phyloP scores from a whole-genome alignment of 2,329 filamentous ascomycete genomes.

The Drechslera avenae region DNA sequence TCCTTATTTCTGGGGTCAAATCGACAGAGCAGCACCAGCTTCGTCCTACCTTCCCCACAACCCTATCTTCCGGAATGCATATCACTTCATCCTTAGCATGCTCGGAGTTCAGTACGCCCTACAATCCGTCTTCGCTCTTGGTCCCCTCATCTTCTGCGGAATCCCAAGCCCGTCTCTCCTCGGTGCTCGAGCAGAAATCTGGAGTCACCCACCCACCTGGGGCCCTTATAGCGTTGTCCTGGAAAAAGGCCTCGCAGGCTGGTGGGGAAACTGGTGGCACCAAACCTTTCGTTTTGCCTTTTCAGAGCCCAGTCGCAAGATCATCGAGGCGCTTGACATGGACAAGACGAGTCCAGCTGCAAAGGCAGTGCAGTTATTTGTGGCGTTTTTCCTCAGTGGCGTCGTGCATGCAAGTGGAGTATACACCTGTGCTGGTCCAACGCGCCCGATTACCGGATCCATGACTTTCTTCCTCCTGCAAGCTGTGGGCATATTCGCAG shows the following conservation, averaged over 20 bases:
- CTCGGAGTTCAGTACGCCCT: slow-evolving; percentile 65
- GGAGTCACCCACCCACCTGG: slow-evolving; percentile 66
- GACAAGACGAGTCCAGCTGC: slow-evolving; percentile 44
- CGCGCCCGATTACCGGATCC: slow-evolving; percentile 56
- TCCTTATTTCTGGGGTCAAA: slow-evolving; percentile 72
- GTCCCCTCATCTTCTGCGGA: slow-evolving; percentile 65
- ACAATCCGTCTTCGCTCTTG: slow-evolving; percentile 63
- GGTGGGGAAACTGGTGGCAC: slow-evolving; percentile 90
- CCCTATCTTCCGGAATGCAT: slow-evolving; percentile 56
- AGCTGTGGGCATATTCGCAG: slow-evolving; percentile 66
- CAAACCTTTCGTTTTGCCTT: slow-evolving; percentile 83
- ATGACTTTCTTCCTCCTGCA: slow-evolving; percentile 76
- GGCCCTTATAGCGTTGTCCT: slow-evolving; percentile 61
- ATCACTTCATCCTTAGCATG: slow-evolving; percentile 63
- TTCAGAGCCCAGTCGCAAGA: slow-evolving; percentile 60
- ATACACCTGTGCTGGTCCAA: slow-evolving; percentile 63
- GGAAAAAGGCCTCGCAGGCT: slow-evolving; percentile 74
- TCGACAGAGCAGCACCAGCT: slow-evolving; percentile 49
- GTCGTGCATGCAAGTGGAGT: slow-evolving; percentile 74
- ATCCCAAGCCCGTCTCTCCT: slow-evolving; percentile 63
- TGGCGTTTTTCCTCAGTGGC: slow-evolving; percentile 70
- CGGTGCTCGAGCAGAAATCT: slow-evolving; percentile 64
- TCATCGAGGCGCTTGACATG: slow-evolving; percentile 45
- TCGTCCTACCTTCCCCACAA: slow-evolving; percentile 54
- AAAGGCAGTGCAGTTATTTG: slow-evolving; percentile 49